These are phyloP conservation scores for Apiospora saccharicola DNA, from an alignment of 2,329 filamentous ascomycete genomes.

Conservation along the genomic window DNA sequence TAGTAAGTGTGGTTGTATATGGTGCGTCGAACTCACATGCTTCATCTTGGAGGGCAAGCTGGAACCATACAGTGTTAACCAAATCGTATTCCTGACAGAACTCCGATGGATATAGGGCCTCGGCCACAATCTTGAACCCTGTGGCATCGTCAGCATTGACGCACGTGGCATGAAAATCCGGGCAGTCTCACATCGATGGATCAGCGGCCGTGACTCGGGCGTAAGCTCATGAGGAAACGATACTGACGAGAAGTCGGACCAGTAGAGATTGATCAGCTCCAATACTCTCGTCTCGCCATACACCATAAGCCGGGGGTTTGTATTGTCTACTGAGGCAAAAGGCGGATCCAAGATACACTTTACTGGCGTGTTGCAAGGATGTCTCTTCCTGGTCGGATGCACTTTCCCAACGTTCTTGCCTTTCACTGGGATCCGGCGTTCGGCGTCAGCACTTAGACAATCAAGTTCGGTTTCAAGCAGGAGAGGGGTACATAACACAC, in stretches of 20 bases:
- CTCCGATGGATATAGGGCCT: background rate
- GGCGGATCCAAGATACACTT: background rate
- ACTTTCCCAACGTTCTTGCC: background rate
- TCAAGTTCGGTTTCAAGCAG: background rate
- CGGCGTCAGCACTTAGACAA: background rate
- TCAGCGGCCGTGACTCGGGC: background rate
- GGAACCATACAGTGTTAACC: background rate
- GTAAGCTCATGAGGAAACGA: background rate
- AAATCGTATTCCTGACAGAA: slow-evolving; percentile 7
- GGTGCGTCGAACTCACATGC: background rate
- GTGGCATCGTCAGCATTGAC: background rate
- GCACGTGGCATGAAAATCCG: background rate
- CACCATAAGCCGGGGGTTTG: background rate
- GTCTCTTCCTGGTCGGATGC: background rate
- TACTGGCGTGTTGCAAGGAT: background rate
- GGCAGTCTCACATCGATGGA: background rate
- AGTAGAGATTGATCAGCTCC: background rate
- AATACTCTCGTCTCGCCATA: slow-evolving; percentile 3
- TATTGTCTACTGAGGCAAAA: background rate
- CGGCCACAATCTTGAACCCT: background rate
- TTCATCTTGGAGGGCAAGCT: slow-evolving; percentile 5
- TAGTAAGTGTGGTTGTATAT: background rate
- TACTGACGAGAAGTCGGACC: background rate
- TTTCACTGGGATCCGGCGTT: background rate
- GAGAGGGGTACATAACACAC: background rate